Evolutionary conservation across 169 alveolate species (phyloP).

Genomic region (Perkinsus marinus): DNA sequence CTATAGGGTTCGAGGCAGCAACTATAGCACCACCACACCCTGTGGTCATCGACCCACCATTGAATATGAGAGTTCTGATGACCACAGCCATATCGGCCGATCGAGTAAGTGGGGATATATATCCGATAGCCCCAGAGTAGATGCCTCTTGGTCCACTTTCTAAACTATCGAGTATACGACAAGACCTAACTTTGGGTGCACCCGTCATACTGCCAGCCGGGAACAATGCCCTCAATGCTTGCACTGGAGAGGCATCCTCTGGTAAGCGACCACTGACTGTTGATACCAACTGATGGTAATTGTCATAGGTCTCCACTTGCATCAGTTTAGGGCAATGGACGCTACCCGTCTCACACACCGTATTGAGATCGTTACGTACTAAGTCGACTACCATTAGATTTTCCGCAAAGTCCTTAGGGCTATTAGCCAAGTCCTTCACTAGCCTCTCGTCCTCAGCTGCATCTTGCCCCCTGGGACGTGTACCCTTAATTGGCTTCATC

Average conservation of each 20-base stretch:
- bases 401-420: slow-evolving; percentile 36
- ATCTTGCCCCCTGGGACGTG: slow-evolving; percentile 27
- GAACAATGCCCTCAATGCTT: slow-evolving; percentile 28
- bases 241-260: background rate
- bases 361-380: slow-evolving; percentile 32
- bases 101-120: slow-evolving; percentile 6
- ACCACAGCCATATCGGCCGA: slow-evolving; percentile 27
- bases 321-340: slow-evolving; percentile 24
- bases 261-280: slow-evolving; percentile 17
- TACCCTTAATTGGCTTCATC: slow-evolving; percentile 42
- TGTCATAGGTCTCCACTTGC: slow-evolving; percentile 26
- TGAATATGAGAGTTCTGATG: slow-evolving; percentile 27
- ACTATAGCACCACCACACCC: slow-evolving; percentile 36
- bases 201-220: slow-evolving; percentile 50
- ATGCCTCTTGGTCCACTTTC: slow-evolving; percentile 32
- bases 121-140: slow-evolving; percentile 38
- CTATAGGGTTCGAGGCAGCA: slow-evolving; percentile 25
- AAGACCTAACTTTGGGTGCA: slow-evolving; percentile 31
- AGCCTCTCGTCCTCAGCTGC: slow-evolving; percentile 22
- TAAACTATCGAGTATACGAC: slow-evolving; percentile 30
- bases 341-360: slow-evolving; percentile 25
- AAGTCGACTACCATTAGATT: slow-evolving; percentile 41
- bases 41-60: background rate
- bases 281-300: slow-evolving; percentile 38
- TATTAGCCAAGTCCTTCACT: slow-evolving; percentile 11